Evolutionary conservation across 2,329 filamentous ascomycete species (phyloP).

Genomic region (Alternaria brassicicola): DNA sequence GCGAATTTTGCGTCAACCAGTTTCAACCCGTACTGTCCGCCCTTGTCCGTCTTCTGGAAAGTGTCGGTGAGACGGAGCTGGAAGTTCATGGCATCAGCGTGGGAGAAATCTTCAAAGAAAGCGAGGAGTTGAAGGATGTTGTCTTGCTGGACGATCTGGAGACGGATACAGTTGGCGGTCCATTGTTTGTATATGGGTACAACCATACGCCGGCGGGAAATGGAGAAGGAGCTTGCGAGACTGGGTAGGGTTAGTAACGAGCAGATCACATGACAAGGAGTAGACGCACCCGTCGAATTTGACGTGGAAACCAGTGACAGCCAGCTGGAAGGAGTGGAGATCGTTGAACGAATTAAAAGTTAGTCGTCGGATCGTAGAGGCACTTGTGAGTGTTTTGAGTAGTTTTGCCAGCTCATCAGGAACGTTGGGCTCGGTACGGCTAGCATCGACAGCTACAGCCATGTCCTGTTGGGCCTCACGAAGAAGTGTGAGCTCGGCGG

Average conservation of each 20-base stretch:
- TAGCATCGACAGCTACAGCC: constrained; percentile 70
- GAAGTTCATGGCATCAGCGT: constrained; percentile 89
- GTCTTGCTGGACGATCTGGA: constrained; percentile 80
- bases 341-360: constrained; percentile 56
- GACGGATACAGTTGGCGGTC: constrained; percentile 79
- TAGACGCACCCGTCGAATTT: constrained; percentile 46
- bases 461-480: constrained; percentile 78
- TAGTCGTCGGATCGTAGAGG: constrained; percentile 73
- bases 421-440: constrained; percentile 49
- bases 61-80: constrained; percentile 81
- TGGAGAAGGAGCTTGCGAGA: constrained; percentile 75
- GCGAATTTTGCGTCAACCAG: constrained; percentile 92
- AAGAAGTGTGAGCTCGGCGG: constrained; percentile 46
- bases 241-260: constrained; percentile 31
- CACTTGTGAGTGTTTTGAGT: constrained; percentile 62
- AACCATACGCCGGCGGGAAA: constrained; percentile 84
- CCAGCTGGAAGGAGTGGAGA: constrained; percentile 78
- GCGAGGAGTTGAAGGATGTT: constrained; percentile 78
- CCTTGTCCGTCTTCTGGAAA: constrained; percentile 67
- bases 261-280: background rate
- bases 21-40: constrained; percentile 70
- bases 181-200: constrained; percentile 94
- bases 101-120: constrained; percentile 87
- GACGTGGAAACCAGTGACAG: constrained; percentile 80
- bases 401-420: constrained; percentile 68